Conservation (phyloP, 768 basidiomycete genomes). For the Tricholoma sp. region DNA sequence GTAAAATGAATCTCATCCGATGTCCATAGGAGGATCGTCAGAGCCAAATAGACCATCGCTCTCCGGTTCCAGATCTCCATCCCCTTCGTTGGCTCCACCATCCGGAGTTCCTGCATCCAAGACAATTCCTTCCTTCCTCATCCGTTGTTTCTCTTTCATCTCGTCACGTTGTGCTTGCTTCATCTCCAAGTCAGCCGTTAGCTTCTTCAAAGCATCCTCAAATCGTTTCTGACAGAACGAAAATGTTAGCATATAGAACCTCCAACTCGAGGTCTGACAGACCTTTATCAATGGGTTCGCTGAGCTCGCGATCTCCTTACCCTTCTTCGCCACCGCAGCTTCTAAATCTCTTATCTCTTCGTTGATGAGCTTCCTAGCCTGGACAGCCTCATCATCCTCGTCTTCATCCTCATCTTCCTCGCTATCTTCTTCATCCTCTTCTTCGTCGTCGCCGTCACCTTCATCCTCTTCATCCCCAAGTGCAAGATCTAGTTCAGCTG, state of each 20-base stretch:
- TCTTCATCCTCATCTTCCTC: constrained; percentile 77
- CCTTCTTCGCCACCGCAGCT: constrained; percentile 83
- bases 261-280: constrained; percentile 1
- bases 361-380: constrained; percentile 73
- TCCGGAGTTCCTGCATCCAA: constrained; percentile 34
- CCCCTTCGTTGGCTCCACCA: constrained; percentile 27
- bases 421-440: constrained; percentile 60
- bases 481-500: constrained; percentile 84
- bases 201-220: constrained; percentile 87
- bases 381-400: constrained; percentile 76
- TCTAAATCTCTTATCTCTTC: constrained; percentile 90
- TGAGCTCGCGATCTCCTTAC: constrained; percentile 74
- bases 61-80: constrained; percentile 23
- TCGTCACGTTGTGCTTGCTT: constrained; percentile 78
- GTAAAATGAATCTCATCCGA: constrained; percentile 18
- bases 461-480: constrained; percentile 62
- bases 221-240: constrained; percentile 67
- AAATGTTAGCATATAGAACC: background rate
- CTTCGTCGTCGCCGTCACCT: constrained; percentile 57
- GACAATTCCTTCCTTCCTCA: constrained; percentile 62
- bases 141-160: constrained; percentile 67
- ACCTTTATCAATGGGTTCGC: constrained; percentile 87
- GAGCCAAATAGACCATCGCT: constrained; percentile 42
- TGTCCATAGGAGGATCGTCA: constrained; percentile 37
- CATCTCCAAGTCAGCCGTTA: constrained; percentile 81